Base-by-base conservation (phyloP, 2,329 filamentous ascomycete genomes). In the Paradendryphiella salina region DNA sequence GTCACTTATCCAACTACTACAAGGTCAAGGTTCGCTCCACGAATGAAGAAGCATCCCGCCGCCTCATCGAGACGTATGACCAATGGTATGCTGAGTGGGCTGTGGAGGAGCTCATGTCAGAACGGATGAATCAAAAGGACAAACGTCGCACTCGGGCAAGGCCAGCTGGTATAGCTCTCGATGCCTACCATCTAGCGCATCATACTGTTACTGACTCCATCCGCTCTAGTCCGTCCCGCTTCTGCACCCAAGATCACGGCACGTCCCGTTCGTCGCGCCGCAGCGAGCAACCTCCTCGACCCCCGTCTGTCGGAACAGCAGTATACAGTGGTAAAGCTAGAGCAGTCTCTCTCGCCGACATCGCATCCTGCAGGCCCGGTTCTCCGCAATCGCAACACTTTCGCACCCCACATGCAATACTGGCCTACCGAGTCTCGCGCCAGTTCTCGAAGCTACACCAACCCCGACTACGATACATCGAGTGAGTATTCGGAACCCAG, bases 1-100 rank as follows among this genome's bases (percentile, higher is more conserved):
- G 88, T n/a, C 93, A 97, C 71, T 78, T 96, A 28, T 86, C 90
- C 52, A 83, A 90, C 69, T 85, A 89, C 65, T 95, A 92, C 76
- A 90, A 90, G 66, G 81, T 90, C 44, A 86, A 90, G 64, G 83
- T 96, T 59, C 84, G 83, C 50, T 83, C 86, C 47, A 81, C 84
- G 46, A 80, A 82, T 37, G 88, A 95, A 53, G 73, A 79, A n/a
- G 76, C 76, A n/a, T 85, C 87, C n/a, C 79, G 81, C 18, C 71
- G 80, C 9, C 72, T 82, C 26, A 78, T 96, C 36, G 80, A 84
- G 29, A 76, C 80, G 36, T 96, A 90, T 67, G 85, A 95, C 48
- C 75, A 77, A 29, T 96, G 93, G 93, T 95, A 92, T 67, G 78
- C 81, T 13, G 76, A 80, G 21, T 83, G 91, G 74, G 81, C 82